Percentiles rank a stretch among this genome's conserved stretches.
These are phyloP conservation scores for Zelopaecilomyces penicillatus DNA, from an alignment of 2,329 filamentous ascomycete species.

Conservation along the genomic window DNA sequence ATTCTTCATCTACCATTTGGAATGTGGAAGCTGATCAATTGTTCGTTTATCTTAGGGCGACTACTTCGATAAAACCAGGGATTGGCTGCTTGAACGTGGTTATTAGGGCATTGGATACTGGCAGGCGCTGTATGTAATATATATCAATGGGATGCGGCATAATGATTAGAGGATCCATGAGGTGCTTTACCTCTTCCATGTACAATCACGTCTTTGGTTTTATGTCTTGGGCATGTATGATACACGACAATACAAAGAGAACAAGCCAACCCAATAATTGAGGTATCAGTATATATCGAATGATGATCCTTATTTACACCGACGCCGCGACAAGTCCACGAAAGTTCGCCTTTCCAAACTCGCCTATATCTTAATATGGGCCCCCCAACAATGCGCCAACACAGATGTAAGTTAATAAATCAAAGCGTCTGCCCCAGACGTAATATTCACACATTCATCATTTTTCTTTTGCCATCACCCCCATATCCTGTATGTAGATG, in stretches of 20 bases:
- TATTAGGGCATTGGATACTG: constrained; percentile 19
- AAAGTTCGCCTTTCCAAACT: constrained; percentile 11
- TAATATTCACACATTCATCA: constrained; percentile 11
- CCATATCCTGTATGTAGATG: no score
- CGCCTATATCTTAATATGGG: constrained; percentile 8
- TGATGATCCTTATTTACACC: constrained; percentile 17
- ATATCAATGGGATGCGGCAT: no score
- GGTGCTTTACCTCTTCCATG: no score
- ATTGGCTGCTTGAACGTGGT: constrained; percentile 26
- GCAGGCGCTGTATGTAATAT: no score
- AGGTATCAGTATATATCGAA: constrained; percentile 18
- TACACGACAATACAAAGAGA: constrained; percentile 4
- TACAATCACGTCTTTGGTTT: no score
- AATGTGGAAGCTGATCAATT: neutral
- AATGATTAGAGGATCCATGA: no score
- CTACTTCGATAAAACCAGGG: constrained; percentile 18
- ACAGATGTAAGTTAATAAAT: constrained; percentile 8
- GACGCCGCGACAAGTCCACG: constrained; percentile 7
- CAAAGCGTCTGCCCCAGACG: constrained; percentile 8
- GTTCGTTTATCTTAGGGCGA: constrained; percentile 21
- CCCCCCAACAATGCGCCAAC: constrained; percentile 15
- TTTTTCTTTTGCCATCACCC: neutral
- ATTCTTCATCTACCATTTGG: neutral
- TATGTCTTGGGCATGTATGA: no score
- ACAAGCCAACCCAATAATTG: constrained; percentile 9